A percentile compares a stretch with the other conserved stretches of the same genome.
Conservation (phyloP, 2,329 filamentous ascomycete genomes). For the Bipolaris sorokiniana region DNA sequence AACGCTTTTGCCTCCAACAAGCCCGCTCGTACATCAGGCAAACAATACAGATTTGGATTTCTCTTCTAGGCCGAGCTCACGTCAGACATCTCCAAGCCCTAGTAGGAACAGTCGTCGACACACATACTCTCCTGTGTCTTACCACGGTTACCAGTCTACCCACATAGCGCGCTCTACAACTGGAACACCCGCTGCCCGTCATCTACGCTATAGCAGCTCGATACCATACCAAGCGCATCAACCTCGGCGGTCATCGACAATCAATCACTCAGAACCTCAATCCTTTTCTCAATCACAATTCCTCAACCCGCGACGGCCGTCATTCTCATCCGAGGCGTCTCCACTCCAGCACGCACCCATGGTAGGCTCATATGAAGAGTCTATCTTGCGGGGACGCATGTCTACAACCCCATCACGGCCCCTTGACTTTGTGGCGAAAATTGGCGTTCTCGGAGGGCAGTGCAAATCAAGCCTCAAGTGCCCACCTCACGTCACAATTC, state of each 20-base stretch:
- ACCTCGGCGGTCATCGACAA: slow-evolving; percentile 75
- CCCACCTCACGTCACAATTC: slow-evolving; percentile 85
- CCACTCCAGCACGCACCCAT: slow-evolving; percentile 89
- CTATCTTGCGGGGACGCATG: slow-evolving; percentile 92
- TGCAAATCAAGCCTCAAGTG: slow-evolving; percentile 86
- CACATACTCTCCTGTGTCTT: slow-evolving; percentile 70
- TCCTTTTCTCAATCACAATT: slow-evolving; percentile 54
- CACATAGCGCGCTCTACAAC: slow-evolving; percentile 42
- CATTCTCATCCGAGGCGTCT: slow-evolving; percentile 74
- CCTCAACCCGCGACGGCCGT: slow-evolving; percentile 67
- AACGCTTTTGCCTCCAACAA: slow-evolving; percentile 85
- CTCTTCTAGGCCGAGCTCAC: slow-evolving; percentile 52
- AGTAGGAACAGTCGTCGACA: slow-evolving; percentile 67
- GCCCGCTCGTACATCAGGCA: slow-evolving; percentile 85
- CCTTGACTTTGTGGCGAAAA: slow-evolving; percentile 90
- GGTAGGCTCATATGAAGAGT: slow-evolving; percentile 98
- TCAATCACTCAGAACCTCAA: slow-evolving; percentile 49
- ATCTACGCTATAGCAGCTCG: slow-evolving; percentile 63
- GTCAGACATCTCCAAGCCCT: slow-evolving; percentile 50
- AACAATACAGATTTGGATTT: slow-evolving; percentile 80
- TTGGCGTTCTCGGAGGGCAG: slow-evolving; percentile 89
- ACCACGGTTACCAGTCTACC: slow-evolving; percentile 58
- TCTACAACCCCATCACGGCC: slow-evolving; percentile 93
- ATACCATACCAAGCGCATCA: slow-evolving; percentile 79
- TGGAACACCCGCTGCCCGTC: slow-evolving; percentile 40